Conservation (phyloP, 495 filamentous ascomycete genomes). For the Amphirosellinia nigrospora region DNA sequence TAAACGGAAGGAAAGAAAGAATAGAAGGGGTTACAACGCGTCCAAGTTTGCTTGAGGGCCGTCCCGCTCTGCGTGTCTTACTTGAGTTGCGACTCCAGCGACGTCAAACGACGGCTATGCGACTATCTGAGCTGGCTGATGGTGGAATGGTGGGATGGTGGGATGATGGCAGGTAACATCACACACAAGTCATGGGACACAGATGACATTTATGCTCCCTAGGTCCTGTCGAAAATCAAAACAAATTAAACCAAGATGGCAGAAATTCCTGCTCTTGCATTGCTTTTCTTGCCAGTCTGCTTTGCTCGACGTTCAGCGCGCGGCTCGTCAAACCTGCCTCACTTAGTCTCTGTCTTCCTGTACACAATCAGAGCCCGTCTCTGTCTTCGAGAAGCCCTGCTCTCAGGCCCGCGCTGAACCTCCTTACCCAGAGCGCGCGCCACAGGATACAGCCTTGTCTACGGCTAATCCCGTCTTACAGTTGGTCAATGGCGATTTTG, state of each 20-base stretch:
- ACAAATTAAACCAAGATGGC: neutral
- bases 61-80: slow-evolving; percentile 29
- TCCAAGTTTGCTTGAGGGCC: slow-evolving; percentile 26
- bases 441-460: slow-evolving; percentile 15
- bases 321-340: slow-evolving; percentile 25
- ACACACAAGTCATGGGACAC: slow-evolving; percentile 18
- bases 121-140: slow-evolving; percentile 10
- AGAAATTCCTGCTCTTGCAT: neutral
- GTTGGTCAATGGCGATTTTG: slow-evolving; percentile 10
- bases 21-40: slow-evolving; percentile 22
- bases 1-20: slow-evolving; percentile 2
- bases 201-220: slow-evolving; percentile 18
- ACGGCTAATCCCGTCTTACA: slow-evolving; percentile 6
- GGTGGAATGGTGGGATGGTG: neutral
- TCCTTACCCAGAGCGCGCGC: slow-evolving; percentile 28
- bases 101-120: slow-evolving; percentile 17
- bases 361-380: slow-evolving; percentile 15
- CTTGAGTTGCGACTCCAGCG: slow-evolving; percentile 8
- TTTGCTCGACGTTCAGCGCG: slow-evolving; percentile 24
- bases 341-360: neutral
- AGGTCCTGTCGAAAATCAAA: neutral
- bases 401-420: slow-evolving; percentile 10
- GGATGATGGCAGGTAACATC: slow-evolving; percentile 1
- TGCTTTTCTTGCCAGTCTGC: slow-evolving; percentile 4
- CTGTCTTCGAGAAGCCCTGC: neutral